These are phyloP conservation scores for Entomortierella parvispora DNA, from an alignment of 192 early-diverging fungal species.

Conservation along the genomic window DNA sequence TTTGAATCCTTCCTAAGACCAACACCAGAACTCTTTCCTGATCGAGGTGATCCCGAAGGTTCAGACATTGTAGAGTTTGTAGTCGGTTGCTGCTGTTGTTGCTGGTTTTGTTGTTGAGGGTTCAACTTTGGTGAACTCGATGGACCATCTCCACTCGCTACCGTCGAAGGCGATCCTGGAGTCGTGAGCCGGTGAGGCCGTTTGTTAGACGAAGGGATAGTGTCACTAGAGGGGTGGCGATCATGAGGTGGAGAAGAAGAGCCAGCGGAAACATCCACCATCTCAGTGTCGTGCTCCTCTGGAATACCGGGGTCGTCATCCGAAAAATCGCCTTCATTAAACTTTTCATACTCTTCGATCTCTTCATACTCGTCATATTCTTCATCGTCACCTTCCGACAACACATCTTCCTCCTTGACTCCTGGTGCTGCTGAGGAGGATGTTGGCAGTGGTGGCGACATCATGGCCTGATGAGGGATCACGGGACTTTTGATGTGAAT, in stretches of 20 bases:
- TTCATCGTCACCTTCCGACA: neutral
- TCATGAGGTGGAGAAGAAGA: conserved; percentile 7
- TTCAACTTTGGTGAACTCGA: conserved; percentile 1
- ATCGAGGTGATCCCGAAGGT: neutral
- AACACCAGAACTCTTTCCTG: neutral
- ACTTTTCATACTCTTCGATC: conserved; percentile 21
- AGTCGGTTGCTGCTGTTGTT: conserved; percentile 10
- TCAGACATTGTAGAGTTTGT: neutral
- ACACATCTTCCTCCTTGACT: neutral
- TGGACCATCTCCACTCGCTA: conserved; percentile 12
- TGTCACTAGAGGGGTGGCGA: neutral
- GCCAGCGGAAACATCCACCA: conserved; percentile 24
- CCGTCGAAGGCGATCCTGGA: conserved; percentile 14
- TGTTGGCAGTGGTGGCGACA: too few relatives aligned
- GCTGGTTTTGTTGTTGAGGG: conserved; percentile 12
- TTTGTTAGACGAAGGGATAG: neutral
- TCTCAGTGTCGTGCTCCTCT: conserved; percentile 26
- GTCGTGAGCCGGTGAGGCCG: conserved; percentile 8
- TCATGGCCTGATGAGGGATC: too few relatives aligned
- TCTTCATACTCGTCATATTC: conserved; percentile 4
- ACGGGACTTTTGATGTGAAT: too few relatives aligned
- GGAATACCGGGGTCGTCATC: conserved; percentile 7
- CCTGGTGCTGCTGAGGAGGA: neutral
- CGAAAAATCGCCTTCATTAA: conserved; percentile 13
- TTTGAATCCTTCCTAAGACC: conserved; percentile 31